Percentiles rank a stretch among this genome's conserved stretches.
Conservation (phyloP, 2,329 filamentous ascomycete genomes). For the Fusarium clavum region DNA sequence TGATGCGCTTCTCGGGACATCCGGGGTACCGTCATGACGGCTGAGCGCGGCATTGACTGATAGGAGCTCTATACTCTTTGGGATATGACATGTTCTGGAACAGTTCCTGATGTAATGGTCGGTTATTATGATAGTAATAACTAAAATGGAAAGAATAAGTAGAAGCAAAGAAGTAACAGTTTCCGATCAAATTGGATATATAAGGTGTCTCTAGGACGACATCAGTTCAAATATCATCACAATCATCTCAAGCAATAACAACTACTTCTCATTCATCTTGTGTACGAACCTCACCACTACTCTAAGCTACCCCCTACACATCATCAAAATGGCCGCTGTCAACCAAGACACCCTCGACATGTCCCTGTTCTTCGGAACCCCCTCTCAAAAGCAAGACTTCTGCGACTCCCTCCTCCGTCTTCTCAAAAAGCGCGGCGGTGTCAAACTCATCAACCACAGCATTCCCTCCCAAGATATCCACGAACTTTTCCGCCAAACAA, state of each 20-base stretch:
- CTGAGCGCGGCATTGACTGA: slow-evolving; percentile 24
- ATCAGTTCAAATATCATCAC: not conserved
- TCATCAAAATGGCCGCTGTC: slow-evolving; percentile 25
- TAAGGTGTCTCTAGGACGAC: not conserved
- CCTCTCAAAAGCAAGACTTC: slow-evolving; percentile 40
- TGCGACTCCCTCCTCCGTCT: slow-evolving; percentile 41
- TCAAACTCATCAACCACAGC: slow-evolving; percentile 45
- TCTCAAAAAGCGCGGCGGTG: slow-evolving; percentile 41
- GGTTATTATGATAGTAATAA: not conserved
- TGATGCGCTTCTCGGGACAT: not conserved
- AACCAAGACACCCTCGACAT: slow-evolving; percentile 44
- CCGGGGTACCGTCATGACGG: not conserved
- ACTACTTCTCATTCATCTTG: not conserved
- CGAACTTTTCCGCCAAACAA: slow-evolving; percentile 43
- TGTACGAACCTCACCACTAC: not conserved
- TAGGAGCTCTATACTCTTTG: slow-evolving; percentile 1
- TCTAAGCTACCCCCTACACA: too few species aligned
- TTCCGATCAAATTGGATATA: slow-evolving; percentile 22
- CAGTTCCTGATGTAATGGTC: not conserved
- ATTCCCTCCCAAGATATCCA: slow-evolving; percentile 41
- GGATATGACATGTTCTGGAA: not conserved
- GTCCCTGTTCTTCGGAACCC: slow-evolving; percentile 48
- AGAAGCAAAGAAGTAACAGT: slow-evolving; percentile 26
- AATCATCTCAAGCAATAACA: not conserved
- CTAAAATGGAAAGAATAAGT: slow-evolving; percentile 4